These are phyloP conservation scores for Verticillium longisporum DNA, from an alignment of 2,329 filamentous ascomycete genomes.

Conservation along the genomic window DNA sequence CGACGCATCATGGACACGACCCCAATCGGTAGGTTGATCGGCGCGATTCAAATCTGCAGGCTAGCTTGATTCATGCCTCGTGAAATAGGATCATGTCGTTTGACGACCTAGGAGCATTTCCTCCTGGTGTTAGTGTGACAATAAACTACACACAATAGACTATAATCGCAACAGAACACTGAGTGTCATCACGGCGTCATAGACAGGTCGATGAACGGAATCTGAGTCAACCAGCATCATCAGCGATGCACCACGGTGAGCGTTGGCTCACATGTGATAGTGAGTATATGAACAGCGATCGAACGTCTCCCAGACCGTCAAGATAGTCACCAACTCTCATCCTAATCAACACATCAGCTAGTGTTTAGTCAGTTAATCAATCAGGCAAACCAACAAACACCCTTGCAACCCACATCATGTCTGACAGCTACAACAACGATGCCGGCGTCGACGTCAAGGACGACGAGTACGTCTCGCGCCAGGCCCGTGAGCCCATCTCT, in stretches of 20 bases:
- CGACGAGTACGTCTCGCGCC: slow-evolving; percentile 23
- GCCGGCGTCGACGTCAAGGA: slow-evolving; percentile 2
- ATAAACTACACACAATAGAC: too few species aligned
- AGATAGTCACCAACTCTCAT: too few species aligned
- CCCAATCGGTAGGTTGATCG: not conserved
- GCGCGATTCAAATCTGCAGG: not conserved
- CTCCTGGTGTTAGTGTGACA: not conserved
- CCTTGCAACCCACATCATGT: slow-evolving; percentile 2
- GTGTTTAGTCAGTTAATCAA: too few species aligned
- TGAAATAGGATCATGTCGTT: not conserved
- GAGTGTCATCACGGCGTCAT: slow-evolving; percentile 11
- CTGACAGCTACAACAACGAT: slow-evolving; percentile 5
- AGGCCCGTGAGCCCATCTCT: slow-evolving; percentile 21
- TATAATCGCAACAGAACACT: too few species aligned
- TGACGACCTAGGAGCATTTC: not conserved
- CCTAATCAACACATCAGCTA: too few species aligned
- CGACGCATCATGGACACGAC: not conserved
- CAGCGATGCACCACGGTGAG: not conserved
- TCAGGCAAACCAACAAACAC: too few species aligned
- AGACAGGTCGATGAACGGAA: not conserved
- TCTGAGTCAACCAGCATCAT: not conserved
- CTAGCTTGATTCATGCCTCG: not conserved
- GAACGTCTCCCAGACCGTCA: too few species aligned
- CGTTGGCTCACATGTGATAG: too few species aligned
- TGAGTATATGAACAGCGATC: not conserved